These are phyloP conservation scores for Cystobasidium ongulense DNA, from an alignment of 768 basidiomycete species.

Conservation along the genomic window DNA sequence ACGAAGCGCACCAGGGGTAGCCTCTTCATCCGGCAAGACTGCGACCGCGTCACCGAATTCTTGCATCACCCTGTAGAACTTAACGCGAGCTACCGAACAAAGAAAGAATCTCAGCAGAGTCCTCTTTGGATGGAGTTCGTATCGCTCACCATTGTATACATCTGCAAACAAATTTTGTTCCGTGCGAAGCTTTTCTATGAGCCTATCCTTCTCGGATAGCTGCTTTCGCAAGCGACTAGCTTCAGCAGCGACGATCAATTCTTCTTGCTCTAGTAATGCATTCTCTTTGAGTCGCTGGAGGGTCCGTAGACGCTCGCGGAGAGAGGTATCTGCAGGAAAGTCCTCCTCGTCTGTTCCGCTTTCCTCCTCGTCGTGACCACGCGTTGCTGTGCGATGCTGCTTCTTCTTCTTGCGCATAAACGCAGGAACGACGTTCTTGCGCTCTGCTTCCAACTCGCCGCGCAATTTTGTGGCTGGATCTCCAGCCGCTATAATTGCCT, in stretches of 20 bases:
- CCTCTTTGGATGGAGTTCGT: background rate
- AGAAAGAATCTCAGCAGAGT: background rate
- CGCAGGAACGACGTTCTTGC: conserved; percentile 1
- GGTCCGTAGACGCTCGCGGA: background rate
- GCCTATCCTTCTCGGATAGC: conserved; percentile 32
- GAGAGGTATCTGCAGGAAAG: background rate
- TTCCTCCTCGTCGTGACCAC: background rate
- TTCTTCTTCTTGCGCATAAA: background rate
- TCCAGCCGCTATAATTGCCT: conserved; percentile 3
- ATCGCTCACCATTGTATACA: conserved; percentile 31
- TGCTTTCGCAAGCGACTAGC: background rate
- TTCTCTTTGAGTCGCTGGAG: conserved; percentile 31
- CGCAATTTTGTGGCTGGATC: conserved; percentile 19
- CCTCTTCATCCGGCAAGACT: background rate
- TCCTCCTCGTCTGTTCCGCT: background rate
- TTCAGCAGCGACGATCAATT: conserved; percentile 32
- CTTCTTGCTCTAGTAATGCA: conserved; percentile 11
- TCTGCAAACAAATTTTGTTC: conserved; percentile 27
- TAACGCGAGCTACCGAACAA: conserved; percentile 25
- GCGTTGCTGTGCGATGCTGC: background rate
- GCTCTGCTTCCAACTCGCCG: conserved; percentile 7
- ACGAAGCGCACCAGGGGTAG: conserved; percentile 5
- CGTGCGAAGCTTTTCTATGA: conserved; percentile 30
- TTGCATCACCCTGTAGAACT: conserved; percentile 40
- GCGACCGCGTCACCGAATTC: conserved; percentile 34